phyloP scores from a whole-genome alignment of 192 early-diverging fungal genomes.

The Piromyces sp. region DNA sequence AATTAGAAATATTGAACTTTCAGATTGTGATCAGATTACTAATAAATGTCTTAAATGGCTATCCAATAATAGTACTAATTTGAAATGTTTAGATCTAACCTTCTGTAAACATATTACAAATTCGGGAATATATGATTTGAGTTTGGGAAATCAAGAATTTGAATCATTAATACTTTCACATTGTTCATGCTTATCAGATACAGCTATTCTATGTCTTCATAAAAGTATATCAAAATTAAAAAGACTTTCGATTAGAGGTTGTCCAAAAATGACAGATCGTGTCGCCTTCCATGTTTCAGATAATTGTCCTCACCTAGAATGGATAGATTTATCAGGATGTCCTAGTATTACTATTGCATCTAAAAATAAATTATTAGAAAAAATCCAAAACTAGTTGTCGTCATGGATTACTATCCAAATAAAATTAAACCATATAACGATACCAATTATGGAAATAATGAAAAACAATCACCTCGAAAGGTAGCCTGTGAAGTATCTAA shows the following conservation, averaged over 20 bases:
- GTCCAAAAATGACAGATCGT: constrained; percentile 19
- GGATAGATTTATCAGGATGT: constrained; percentile 1
- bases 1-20: constrained; percentile 7
- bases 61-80: constrained; percentile 14
- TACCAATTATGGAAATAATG: not conserved
- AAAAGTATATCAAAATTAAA: not conserved
- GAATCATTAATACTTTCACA: constrained; percentile 13
- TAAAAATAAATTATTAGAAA: not conserved
- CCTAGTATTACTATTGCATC: not conserved
- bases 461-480: not conserved
- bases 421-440: not conserved
- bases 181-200: constrained; percentile 25
- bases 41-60: constrained; percentile 34
- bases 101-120: constrained; percentile 31
- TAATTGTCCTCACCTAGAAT: not conserved
- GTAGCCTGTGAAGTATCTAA: not conserved
- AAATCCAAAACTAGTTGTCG: not conserved
- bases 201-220: constrained; percentile 9
- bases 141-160: constrained; percentile 18
- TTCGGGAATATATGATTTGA: constrained; percentile 24
- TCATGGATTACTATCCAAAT: not conserved
- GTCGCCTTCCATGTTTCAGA: constrained; percentile 1
- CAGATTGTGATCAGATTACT: constrained; percentile 26
- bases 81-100: constrained; percentile 13
- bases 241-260: constrained; percentile 10